phyloP scores from a whole-genome alignment of 805 yeast genomes.

The Ogataea thermomethanolica region DNA sequence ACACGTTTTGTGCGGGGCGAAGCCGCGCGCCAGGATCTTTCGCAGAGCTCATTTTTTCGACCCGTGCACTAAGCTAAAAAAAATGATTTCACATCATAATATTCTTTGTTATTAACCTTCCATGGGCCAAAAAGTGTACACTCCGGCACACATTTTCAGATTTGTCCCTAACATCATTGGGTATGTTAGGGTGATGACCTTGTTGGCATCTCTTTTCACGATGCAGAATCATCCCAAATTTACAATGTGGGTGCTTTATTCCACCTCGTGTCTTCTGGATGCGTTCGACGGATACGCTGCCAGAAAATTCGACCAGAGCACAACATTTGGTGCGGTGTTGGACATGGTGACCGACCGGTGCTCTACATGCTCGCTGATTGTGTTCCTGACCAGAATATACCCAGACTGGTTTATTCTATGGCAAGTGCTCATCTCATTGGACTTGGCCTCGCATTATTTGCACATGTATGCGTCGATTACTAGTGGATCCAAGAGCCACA shows the following conservation, averaged over 20 bases:
- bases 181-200: slow-evolving; percentile 76
- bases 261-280: slow-evolving; percentile 86
- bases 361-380: slow-evolving; percentile 90
- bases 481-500: slow-evolving; percentile 79
- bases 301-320: slow-evolving; percentile 80
- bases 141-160: slow-evolving; percentile 49
- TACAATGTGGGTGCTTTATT: slow-evolving; percentile 69
- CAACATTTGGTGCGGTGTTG: slow-evolving; percentile 91
- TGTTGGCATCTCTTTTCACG: slow-evolving; percentile 70
- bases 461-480: slow-evolving; percentile 95
- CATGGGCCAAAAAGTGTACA: slow-evolving; percentile 11
- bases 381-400: slow-evolving; percentile 76
- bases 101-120: slow-evolving; percentile 2
- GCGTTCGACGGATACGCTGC: slow-evolving; percentile 98
- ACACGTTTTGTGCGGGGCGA: background rate
- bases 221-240: slow-evolving; percentile 82
- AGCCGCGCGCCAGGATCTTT: slow-evolving; percentile 1
- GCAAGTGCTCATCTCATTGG: slow-evolving; percentile 82
- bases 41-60: slow-evolving; percentile 1
- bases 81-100: background rate
- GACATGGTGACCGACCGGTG: slow-evolving; percentile 99
- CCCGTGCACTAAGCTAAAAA: background rate
- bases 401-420: slow-evolving; percentile 67
- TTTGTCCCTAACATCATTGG: slow-evolving; percentile 94
- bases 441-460: slow-evolving; percentile 92